Conservation (phyloP, 2,329 filamentous ascomycete species). For the Monilinia fructigena region DNA sequence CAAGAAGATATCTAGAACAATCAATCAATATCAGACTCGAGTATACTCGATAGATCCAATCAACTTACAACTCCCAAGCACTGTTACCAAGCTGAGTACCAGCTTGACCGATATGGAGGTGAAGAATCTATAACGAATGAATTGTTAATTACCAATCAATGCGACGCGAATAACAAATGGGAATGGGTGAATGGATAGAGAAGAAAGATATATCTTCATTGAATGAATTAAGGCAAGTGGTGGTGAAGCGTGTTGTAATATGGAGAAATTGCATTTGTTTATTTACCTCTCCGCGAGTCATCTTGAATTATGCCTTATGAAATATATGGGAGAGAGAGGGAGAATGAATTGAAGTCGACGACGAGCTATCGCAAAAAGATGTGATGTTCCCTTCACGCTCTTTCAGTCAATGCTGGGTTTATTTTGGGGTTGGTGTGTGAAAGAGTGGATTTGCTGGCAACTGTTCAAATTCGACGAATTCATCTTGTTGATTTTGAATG, state of each 20-base stretch:
- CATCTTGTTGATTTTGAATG: conserved; percentile 17
- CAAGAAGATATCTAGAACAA: conserved; percentile 58
- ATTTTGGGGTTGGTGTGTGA: not conserved
- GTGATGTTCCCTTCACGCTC: conserved; percentile 9
- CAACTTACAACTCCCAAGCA: conserved; percentile 65
- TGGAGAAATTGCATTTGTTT: conserved; percentile 6
- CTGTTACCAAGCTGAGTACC: conserved; percentile 66
- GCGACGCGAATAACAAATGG: conserved; percentile 16
- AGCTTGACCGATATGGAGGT: conserved; percentile 68
- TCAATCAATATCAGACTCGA: not conserved
- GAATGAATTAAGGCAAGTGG: not conserved
- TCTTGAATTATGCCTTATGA: conserved; percentile 24
- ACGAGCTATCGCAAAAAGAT: conserved; percentile 21
- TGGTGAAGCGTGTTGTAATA: not conserved
- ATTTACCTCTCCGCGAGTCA: conserved; percentile 32
- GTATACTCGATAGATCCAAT: conserved; percentile 16
- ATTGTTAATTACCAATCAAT: conserved; percentile 19
- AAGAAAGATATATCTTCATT: not conserved
- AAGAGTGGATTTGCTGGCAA: not conserved
- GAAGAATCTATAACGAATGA: conserved; percentile 52
- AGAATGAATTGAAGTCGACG: conserved; percentile 7
- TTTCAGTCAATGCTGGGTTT: conserved; percentile 11
- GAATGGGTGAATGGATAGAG: not conserved
- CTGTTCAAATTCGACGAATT: not conserved
- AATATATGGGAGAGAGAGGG: conserved; percentile 1